Evolutionary conservation across 2,329 filamentous ascomycete species (phyloP), one percentile per base, ranked within the genome.

Genomic region (Fusarium clavum): DNA sequence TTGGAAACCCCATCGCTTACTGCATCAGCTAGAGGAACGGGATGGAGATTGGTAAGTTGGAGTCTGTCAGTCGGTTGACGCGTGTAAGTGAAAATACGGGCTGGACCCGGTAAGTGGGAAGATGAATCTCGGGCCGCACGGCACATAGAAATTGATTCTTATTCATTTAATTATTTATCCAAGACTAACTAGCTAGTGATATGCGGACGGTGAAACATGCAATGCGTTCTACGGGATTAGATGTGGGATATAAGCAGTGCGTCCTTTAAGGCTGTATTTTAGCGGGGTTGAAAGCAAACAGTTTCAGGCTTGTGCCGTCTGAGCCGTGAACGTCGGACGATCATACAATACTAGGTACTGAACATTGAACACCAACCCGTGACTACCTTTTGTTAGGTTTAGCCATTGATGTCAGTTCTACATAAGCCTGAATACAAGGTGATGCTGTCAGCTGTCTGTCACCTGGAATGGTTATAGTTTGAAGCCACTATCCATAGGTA

Each of bases 241-340:
- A 18, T n/a, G 34, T 38, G 6, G 34, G 34, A 38, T 38, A 38
- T n/a, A 38, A 38, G 34, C 34, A 38, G 34, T 38, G 34, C 34
- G 34, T 38, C 11, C 34, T 38, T 38, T 38, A 38, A 38, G 34
- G 34, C 34, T 38, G 34, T n/a, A 38, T 38, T 38, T 38, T 38
- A 38, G 34, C 18, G 34, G 34, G 34, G 34, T 38, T 12, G 18
- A 20, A 25, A 34, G 38, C 24, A 61, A 54, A 47, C 20, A 20
- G 58, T 64, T 64, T 64, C 61, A 64, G 32, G 30, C 16, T 48
- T 54, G 57, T 70, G 67, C 67, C 67, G 67, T 67, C 66, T 67
- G 67, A 69, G 67, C 67, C 67, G 67, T 70, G 48, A 8, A 24
- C 32, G 55, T 64, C 46, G 46, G 61, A 52, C 62, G 46, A 64